Evolutionary conservation across 768 basidiomycete genomes (phyloP), one percentile per base, ranked within the genome.

Genomic region (Chalciporus piperatus): DNA sequence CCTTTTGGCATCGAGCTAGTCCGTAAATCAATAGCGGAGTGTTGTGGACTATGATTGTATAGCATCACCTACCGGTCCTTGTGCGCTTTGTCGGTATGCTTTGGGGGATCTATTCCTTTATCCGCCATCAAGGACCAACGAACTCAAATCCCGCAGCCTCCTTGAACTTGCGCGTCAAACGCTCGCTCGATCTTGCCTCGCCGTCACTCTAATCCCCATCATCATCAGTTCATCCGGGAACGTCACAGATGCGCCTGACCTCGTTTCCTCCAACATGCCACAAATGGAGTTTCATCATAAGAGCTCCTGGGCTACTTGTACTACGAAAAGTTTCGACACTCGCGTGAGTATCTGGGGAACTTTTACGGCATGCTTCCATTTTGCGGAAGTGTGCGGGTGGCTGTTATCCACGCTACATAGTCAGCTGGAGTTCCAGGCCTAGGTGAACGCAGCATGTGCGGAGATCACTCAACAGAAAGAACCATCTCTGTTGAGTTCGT

Each of bases 1-100:
- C 68, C 72, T 2, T 79, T 81, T 59, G 87, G 87, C 0, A 73
- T 87, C 10, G 79, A 82, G 22, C 66, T 73, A 22, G 66, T 86
- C 20, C 75, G 84, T 60, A 64, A 67, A 60, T 85, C 80, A 58
- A 84, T 89, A 17, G 66, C 70, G 10, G 77, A 83, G 35, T 84
- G 79, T 14, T 87, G 85, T 70, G 79, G 74, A 32, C 50, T 78
- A 28, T 64, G 47, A 55, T 45, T 43, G 16, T 52, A 35, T 27
- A 23, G 3, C 38, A 27, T 47, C 23, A 10, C 8, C 13, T 5
- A 2, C n/a, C n/a, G n/a, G n/a, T 41, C 30, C 23, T 25, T 52
- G 17, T 38, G 16, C 35, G 16, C 35, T 37, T 37, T 37, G 35
- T 16, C 35, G 12, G 30, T 13, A 32, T 32, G 8, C 11, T 32